Evolutionary conservation across 176 grass and related monocot genomes (phyloP).

Genomic region (Aechmea fasciata): DNA sequence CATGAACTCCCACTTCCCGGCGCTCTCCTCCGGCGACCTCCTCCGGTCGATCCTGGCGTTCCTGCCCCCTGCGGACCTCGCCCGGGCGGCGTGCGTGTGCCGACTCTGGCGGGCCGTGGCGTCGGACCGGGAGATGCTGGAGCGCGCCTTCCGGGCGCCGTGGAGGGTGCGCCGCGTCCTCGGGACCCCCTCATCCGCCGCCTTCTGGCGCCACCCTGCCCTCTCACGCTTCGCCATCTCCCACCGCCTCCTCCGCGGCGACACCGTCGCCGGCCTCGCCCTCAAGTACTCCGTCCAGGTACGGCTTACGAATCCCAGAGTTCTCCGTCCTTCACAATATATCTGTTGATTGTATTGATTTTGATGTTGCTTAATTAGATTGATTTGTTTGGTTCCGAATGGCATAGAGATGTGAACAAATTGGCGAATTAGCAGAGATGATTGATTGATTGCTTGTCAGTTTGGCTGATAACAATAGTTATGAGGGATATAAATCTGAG

Average conservation of each 20-base stretch:
- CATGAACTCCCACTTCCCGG: conserved; percentile 40
- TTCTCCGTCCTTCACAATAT: background rate
- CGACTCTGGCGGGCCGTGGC: conserved; percentile 62
- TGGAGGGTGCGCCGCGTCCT: conserved; percentile 62
- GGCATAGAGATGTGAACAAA: too few relatives aligned
- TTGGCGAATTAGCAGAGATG: too few relatives aligned
- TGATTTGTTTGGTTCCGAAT: too few relatives aligned
- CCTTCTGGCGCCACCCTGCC: conserved; percentile 66
- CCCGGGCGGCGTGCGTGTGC: conserved; percentile 74
- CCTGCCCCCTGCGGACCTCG: conserved; percentile 50
- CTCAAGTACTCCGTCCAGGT: conserved; percentile 92
- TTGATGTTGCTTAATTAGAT: background rate
- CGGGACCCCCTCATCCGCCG: conserved; percentile 42
- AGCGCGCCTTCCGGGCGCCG: conserved; percentile 50
- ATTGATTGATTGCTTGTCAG: too few relatives aligned
- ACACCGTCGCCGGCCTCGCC: conserved; percentile 61
- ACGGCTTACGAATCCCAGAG: background rate
- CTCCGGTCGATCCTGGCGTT: conserved; percentile 58
- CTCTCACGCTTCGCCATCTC: conserved; percentile 68
- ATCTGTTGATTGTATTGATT: background rate
- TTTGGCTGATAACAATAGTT: too few relatives aligned
- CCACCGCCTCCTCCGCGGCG: conserved; percentile 48
- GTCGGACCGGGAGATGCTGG: conserved; percentile 52
- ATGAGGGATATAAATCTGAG: too few relatives aligned
- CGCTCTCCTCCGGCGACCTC: conserved; percentile 46